phyloP scores from a whole-genome alignment of 176 grass and related monocot genomes.

The Pontederia paniculata region DNA sequence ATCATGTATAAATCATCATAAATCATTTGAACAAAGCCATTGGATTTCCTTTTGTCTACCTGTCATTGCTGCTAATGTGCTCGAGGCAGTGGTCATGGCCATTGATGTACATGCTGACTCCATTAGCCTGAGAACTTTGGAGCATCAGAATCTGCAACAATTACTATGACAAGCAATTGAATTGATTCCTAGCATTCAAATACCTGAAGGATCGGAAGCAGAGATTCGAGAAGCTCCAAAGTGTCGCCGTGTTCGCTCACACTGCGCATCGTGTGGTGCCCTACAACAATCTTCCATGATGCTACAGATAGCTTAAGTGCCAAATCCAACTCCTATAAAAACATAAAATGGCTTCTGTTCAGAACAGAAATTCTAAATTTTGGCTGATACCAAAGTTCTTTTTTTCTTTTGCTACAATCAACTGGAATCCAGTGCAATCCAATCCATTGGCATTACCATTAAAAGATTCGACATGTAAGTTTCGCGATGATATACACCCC shows the following conservation, averaged over 20 bases:
- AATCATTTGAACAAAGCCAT: neutral
- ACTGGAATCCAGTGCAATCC: neutral
- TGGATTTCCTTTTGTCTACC: conserved; percentile 20
- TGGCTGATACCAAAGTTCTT: neutral
- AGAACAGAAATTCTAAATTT: neutral
- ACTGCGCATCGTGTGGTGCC: conserved; percentile 58
- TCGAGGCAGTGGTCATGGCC: conserved; percentile 71
- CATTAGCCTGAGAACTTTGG: conserved; percentile 26
- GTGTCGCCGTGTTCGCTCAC: conserved; percentile 51
- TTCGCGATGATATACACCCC: conserved; percentile 36
- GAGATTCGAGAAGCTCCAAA: conserved; percentile 30
- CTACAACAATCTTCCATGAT: conserved; percentile 62
- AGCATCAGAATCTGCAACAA: neutral
- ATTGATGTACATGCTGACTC: conserved; percentile 54
- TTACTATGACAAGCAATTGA: neutral
- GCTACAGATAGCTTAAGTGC: conserved; percentile 36
- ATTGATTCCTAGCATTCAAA: neutral
- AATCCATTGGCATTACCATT: conserved; percentile 22
- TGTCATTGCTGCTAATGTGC: conserved; percentile 72
- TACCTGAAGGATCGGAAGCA: conserved; percentile 58
- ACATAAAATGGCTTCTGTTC: neutral
- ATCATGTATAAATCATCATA: neutral
- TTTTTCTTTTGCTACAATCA: neutral
- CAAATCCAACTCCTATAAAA: conserved; percentile 29
- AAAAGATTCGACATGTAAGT: conserved; percentile 39